Evolutionary conservation across 2,329 filamentous ascomycete species (phyloP), one percentile per base, ranked within the genome.

Genomic region (Colletotrichum orchidophilum): DNA sequence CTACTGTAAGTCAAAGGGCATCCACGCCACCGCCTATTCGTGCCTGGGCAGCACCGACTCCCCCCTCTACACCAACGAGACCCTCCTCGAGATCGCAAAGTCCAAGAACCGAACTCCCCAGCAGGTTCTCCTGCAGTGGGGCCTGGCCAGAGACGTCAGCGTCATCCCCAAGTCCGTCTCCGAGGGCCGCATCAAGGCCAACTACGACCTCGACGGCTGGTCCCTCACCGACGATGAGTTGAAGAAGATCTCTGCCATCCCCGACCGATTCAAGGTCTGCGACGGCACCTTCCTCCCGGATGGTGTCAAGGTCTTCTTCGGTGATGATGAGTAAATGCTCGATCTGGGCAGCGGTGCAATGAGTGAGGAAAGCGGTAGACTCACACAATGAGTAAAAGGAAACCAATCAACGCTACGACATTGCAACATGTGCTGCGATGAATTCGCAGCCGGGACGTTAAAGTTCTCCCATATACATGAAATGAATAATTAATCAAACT

Each of bases 151-250:
- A 79, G 94, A 92, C 70, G 94, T 92, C 86, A 93, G 90, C 74
- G 94, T 97, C 63, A 94, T 97, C 77, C 94, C 94, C 77, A 97
- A 97, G 88, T 93, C 89, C 63, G 92, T 95, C 70, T 95, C 89
- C 75, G 88, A 90, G 75, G 86, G 85, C 63, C 89, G 94, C 52
- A 95, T 97, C 77, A 86, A 93, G 82, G 88, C 85, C 73, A 97
- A 97, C 87, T 94, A 91, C 76, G 88, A 92, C 50, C 79, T 94
- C 63, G 89, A 95, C 80, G 93, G 92, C 63, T 96, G 91, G 90
- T 85, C 89, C 70, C 83, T 97, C 81, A 91, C 88, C 3, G 87
- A 88, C 3, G 93, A 94, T 57, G 94, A 97, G 84, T 81, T 96
- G 61, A 86, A 87, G 76, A 85, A 88, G 81, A 85, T 97, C 60